phyloP scores from a whole-genome alignment of 179 eudicot species.

The Beta corolliflora region DNA sequence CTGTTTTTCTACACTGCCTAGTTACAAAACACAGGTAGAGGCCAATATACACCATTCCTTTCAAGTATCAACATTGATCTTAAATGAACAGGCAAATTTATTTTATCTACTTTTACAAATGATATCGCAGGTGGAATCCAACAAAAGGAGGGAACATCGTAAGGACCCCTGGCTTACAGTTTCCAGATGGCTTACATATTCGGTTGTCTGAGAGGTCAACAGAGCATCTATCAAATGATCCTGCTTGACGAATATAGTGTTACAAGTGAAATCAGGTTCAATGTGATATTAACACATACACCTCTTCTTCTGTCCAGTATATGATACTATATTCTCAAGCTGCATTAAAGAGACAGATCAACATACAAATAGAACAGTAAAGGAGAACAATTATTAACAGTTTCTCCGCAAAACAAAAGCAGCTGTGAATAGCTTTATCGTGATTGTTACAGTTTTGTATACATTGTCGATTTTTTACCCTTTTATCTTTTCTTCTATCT shows the following conservation, averaged over 20 bases:
- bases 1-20: constrained; percentile 71
- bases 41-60: background rate
- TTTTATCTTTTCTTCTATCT: constrained; percentile 20
- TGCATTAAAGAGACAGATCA: constrained; percentile 12
- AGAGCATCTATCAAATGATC: constrained; percentile 23
- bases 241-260: background rate
- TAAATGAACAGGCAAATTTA: background rate
- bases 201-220: constrained; percentile 38
- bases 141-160: constrained; percentile 71
- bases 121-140: constrained; percentile 53
- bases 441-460: constrained; percentile 21
- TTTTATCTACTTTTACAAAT: constrained; percentile 17
- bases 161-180: constrained; percentile 81
- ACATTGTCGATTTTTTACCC: constrained; percentile 15
- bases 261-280: constrained; percentile 4
- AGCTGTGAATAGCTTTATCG: constrained; percentile 24
- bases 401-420: constrained; percentile 21
- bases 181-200: constrained; percentile 70
- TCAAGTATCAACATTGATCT: background rate
- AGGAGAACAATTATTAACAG: constrained; percentile 32
- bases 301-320: constrained; percentile 12
- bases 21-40: constrained; percentile 78
- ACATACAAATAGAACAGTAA: constrained; percentile 2
- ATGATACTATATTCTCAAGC: constrained; percentile 9
- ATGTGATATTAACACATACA: constrained; percentile 13